These are phyloP conservation scores for Macrophomina pseudophaseolina DNA, from an alignment of 2,329 filamentous ascomycete species.

Conservation along the genomic window DNA sequence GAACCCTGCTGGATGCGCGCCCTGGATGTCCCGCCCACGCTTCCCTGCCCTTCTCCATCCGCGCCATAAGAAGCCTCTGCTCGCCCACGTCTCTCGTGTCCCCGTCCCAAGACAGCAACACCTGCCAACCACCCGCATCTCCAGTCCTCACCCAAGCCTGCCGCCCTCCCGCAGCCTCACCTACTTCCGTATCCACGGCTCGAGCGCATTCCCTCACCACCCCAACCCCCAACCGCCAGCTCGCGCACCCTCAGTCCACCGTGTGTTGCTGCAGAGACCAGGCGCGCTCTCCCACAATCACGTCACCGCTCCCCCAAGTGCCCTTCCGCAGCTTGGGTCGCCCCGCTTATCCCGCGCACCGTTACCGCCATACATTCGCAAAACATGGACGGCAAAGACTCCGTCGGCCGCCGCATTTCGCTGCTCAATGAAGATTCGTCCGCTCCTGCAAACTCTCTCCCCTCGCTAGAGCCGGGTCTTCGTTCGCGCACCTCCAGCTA, in stretches of 20 bases:
- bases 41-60: slow-evolving; percentile 19
- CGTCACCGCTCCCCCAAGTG: slow-evolving; percentile 1
- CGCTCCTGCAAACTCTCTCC: slow-evolving; percentile 38
- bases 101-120: slow-evolving; percentile 13
- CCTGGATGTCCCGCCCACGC: slow-evolving; percentile 22
- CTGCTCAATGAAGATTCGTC: slow-evolving; percentile 54
- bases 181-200: background rate
- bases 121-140: background rate
- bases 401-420: slow-evolving; percentile 55
- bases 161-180: background rate
- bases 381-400: slow-evolving; percentile 58
- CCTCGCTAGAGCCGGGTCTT: slow-evolving; percentile 41
- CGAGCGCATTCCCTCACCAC: slow-evolving; percentile 7
- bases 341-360: slow-evolving; percentile 17
- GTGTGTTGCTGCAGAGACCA: slow-evolving; percentile 21
- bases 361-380: slow-evolving; percentile 12
- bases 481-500: slow-evolving; percentile 50
- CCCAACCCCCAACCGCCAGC: background rate
- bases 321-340: slow-evolving; percentile 19
- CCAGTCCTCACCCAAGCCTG: background rate
- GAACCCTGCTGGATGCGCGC: slow-evolving; percentile 28
- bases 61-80: slow-evolving; percentile 25
- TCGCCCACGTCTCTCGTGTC: slow-evolving; percentile 11
- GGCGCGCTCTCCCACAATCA: slow-evolving; percentile 8
- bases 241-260: background rate